Base-by-base conservation (phyloP, 495 filamentous ascomycete genomes). In the Aspergillus heteromorphus region DNA sequence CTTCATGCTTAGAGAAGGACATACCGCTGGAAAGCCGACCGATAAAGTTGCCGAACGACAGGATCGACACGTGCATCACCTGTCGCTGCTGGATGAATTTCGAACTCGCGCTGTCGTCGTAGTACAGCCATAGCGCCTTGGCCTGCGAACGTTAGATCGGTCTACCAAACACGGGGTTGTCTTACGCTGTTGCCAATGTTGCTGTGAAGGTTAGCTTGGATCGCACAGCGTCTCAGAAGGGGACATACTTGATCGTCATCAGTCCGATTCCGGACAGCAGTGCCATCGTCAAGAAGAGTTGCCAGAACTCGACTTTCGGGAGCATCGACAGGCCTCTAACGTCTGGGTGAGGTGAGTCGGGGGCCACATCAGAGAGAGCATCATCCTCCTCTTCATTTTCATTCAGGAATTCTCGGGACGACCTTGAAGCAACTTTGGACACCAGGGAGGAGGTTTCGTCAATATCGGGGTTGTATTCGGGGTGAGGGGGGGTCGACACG, bases 161-260 rank as follows among this genome's bases (percentile, higher is more conserved):
- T 11, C 18, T n/a, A n/a, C n/a, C n/a, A n/a, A n/a, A n/a, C n/a
- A n/a, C n/a, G 6, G 45, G 17, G 30, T 3, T 13, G 7, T 34
- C 64, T 68, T 74, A 85, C 89, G 66, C 91, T 86, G 65, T 96
- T 95, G 43, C 93, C 95, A 68, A 98, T 97, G 64, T 98, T 98
- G 70, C 90, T 95, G 56, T n/a, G n/a, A n/a, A n/a, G n/a, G n/a
- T n/a, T n/a, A n/a, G n/a, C n/a, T n/a, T n/a, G n/a, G n/a, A n/a
- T n/a, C n/a, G n/a, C n/a, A n/a, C n/a, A n/a, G n/a, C n/a, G n/a
- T n/a, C n/a, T n/a, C n/a, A n/a, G n/a, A n/a, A n/a, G 42, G 11
- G 21, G 43, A 80, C 89, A 71, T 74, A 95, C 91, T 98, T 98
- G 67, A 98, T 98, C 2, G 95, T 97, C 93, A 98, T 98, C 63